Evolutionary conservation across 768 basidiomycete genomes (phyloP).

Genomic region (Lentinula aciculospora): DNA sequence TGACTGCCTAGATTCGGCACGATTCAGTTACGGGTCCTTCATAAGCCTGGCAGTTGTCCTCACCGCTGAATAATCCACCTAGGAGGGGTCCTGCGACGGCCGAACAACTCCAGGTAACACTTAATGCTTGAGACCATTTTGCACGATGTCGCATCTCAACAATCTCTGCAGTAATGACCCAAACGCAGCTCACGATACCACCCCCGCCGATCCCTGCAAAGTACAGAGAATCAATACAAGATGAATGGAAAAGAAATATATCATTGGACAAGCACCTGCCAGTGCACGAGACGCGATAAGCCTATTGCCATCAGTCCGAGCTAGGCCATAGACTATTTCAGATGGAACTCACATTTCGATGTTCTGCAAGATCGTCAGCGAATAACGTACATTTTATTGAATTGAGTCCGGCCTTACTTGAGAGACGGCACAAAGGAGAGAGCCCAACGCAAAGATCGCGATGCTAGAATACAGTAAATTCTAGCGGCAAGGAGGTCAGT

Average conservation of each 20-base stretch:
- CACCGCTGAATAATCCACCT: constrained; percentile 80
- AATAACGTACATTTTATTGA: constrained; percentile 6
- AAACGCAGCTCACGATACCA: constrained; percentile 80
- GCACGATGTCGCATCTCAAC: constrained; percentile 66
- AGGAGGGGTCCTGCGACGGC: constrained; percentile 78
- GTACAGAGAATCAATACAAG: neutral
- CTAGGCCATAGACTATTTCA: neutral
- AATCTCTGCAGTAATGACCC: constrained; percentile 84
- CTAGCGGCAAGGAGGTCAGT: constrained; percentile 31
- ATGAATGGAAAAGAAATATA: neutral
- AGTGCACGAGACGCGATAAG: constrained; percentile 61
- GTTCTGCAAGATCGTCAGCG: constrained; percentile 27
- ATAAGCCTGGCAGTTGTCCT: constrained; percentile 15
- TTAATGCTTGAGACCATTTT: constrained; percentile 82
- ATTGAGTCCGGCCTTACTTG: constrained; percentile 37
- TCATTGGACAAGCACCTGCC: constrained; percentile 38
- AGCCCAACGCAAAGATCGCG: constrained; percentile 68
- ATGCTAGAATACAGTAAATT: constrained; percentile 69
- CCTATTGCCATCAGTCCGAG: constrained; percentile 32
- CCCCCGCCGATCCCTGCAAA: constrained; percentile 61
- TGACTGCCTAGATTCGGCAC: constrained; percentile 21
- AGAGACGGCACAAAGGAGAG: constrained; percentile 73
- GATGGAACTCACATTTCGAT: constrained; percentile 20
- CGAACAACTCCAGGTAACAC: constrained; percentile 83
- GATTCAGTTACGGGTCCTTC: neutral